These are phyloP conservation scores for Allium cepa DNA, from an alignment of 106 monocot species.

Conservation along the genomic window DNA sequence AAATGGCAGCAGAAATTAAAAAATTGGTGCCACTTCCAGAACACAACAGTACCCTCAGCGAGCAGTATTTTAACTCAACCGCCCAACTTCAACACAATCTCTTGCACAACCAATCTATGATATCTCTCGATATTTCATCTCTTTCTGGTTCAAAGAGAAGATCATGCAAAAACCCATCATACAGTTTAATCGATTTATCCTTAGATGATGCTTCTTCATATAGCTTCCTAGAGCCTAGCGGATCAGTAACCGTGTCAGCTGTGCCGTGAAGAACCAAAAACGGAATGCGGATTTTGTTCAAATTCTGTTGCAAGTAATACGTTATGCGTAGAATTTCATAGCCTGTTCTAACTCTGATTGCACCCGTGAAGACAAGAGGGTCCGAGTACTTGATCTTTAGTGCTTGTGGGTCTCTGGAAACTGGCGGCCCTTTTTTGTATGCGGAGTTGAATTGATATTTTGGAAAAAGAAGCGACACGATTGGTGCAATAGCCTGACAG, in stretches of 20 bases:
- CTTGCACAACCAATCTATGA: constrained; percentile 66
- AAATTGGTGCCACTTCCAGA: too few relatives aligned
- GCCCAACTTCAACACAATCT: neutral
- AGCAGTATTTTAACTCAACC: too few relatives aligned
- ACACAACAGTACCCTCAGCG: too few relatives aligned
- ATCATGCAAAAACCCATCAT: constrained; percentile 86
- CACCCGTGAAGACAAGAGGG: constrained; percentile 77
- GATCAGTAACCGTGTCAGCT: constrained; percentile 82
- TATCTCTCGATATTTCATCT: constrained; percentile 58
- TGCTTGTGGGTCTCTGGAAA: constrained; percentile 74
- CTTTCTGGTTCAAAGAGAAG: constrained; percentile 91
- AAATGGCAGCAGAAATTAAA: too few relatives aligned
- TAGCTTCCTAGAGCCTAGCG: constrained; percentile 70
- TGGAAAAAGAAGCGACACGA: constrained; percentile 59
- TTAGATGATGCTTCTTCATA: constrained; percentile 60
- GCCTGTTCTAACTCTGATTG: constrained; percentile 72
- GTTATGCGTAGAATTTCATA: constrained; percentile 85
- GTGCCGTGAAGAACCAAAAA: constrained; percentile 94
- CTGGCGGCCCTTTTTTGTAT: constrained; percentile 38
- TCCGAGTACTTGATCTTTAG: constrained; percentile 70
- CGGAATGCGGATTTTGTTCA: constrained; percentile 62
- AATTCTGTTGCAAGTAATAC: constrained; percentile 49
- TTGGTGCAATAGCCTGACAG: constrained; percentile 28
- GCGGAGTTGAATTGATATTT: constrained; percentile 56
- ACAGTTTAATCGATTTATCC: constrained; percentile 75